Evolutionary conservation across 2,329 filamentous ascomycete species (phyloP), one percentile per base, ranked within the genome.

Genomic region (Thelonectria discophora): DNA sequence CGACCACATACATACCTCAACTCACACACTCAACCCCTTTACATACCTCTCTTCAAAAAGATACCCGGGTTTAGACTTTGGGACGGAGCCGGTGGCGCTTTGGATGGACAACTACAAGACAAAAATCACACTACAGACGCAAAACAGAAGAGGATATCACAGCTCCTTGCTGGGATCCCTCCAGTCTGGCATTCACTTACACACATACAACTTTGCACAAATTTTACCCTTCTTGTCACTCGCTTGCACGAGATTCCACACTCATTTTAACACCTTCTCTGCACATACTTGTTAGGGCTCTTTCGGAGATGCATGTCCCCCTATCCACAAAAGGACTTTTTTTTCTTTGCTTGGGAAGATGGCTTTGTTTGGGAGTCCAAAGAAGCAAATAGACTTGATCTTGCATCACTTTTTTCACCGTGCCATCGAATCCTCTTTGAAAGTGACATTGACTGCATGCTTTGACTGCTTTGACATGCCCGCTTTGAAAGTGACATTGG

Each of bases 11-110:
- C 47, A 42, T 42, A 48, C 39, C 42, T 55, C 45, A 13, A 30
- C 57, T 64, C 69, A 60, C 45, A 27, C 13, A 18, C 48, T 51
- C 34, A 50, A 59, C 65, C 56, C 62, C 58, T 59, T 70, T 60
- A 67, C 64, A 70, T 61, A 63, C 56, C 5, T 30, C 5, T 58
- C 68, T 24, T 12, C n/a, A 67, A 66, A 64, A 65, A 72, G 69
- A 74, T 74, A 74, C 71, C 73, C 58, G 63, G 65, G 66, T 62
- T 66, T 69, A 72, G 65, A 69, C 64, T 69, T 67, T 68, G 62
- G 69, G 34, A 65, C 66, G 69, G 69, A 71, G 66, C 66, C 66
- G 66, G 57, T 45, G 69, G 69, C 69, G 66, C 69, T 69, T 27
- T 61, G 68, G 57, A 63, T 60, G 60, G 53, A 51, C 42, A 52